Base-by-base conservation (phyloP, 305 asterid species). In the Caryopteris hybrid region DNA sequence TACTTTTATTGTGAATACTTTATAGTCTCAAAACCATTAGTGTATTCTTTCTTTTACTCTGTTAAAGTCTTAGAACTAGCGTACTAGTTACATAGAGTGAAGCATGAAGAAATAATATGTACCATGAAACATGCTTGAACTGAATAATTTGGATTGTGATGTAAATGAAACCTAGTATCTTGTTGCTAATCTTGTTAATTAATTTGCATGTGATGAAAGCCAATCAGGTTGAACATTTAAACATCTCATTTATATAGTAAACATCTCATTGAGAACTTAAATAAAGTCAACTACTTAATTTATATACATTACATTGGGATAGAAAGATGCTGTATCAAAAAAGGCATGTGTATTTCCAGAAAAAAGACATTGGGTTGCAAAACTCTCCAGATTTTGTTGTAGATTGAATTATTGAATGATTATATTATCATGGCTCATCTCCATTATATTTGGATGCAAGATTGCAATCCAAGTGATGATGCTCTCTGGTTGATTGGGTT, bases 131-230 rank as follows among this genome's bases (percentile, higher is more conserved):
- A 20, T 50, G 43, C 54, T 57, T 61, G 56, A 52, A 39, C 52
- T 47, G 73, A 52, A 48, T 36, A 41, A 43, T 20, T 57, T 50
- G 53, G 25, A 27, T 66, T 61, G 23, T 70, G 58, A 22, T 70
- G 54, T 31, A 13, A 42, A 12, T 36, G 77, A 59, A 36, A 34
- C 46, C 16, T 8, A 46, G 50, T 17, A 45, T 64, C 54, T 41
- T 51, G 7, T 66, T 50, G 21, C 27, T 71, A 55, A 31, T 29
- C 11, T 21, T 65, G 51, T 46, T 22, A 25, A 23, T 58, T 18
- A 22, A 17, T 33, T 29, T 7, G 27, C 22, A 10, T 42, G 46
- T 56, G 43, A 48, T 9, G 63, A 52, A 51, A 43, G 29, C 20
- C 13, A 16, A 67, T 8, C 46, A 27, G 58, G 21, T 55, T 68